Conservation (phyloP, 352 stramenopile species). For the Pythium aristosporum region DNA sequence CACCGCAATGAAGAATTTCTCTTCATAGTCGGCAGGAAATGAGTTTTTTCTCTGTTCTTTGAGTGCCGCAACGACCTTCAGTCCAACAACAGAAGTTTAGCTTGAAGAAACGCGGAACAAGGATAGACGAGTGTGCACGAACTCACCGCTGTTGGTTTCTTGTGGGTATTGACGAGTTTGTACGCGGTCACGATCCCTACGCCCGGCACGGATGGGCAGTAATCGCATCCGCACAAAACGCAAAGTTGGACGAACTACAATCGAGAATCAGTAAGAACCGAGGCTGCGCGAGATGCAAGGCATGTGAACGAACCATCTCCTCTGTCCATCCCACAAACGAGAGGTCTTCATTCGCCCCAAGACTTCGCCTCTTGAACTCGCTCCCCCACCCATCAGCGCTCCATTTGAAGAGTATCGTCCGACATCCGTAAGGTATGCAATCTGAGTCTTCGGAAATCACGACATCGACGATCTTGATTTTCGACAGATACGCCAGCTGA, state of each 20-base stretch:
- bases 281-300: background rate
- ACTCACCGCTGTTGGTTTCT: constrained; percentile 46
- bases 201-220: constrained; percentile 70
- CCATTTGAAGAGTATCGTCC: constrained; percentile 93
- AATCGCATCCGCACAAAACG: constrained; percentile 89
- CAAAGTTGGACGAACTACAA: constrained; percentile 79
- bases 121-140: background rate
- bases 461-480: constrained; percentile 85
- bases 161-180: constrained; percentile 58
- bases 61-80: constrained; percentile 57
- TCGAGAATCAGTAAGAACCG: constrained; percentile 1
- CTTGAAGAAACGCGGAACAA: background rate
- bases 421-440: constrained; percentile 93
- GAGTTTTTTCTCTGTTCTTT: constrained; percentile 41
- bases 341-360: constrained; percentile 79
- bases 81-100: background rate
- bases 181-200: constrained; percentile 87
- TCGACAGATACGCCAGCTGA: constrained; percentile 93
- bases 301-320: constrained; percentile 61
- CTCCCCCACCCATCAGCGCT: constrained; percentile 82
- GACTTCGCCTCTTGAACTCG: constrained; percentile 81
- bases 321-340: constrained; percentile 85
- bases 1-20: constrained; percentile 62
- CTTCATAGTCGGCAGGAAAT: constrained; percentile 40
- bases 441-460: constrained; percentile 98